Evolutionary conservation across 306 rosid species (phyloP), one percentile per base, ranked within the genome.

Genomic region (Urtica urens): DNA sequence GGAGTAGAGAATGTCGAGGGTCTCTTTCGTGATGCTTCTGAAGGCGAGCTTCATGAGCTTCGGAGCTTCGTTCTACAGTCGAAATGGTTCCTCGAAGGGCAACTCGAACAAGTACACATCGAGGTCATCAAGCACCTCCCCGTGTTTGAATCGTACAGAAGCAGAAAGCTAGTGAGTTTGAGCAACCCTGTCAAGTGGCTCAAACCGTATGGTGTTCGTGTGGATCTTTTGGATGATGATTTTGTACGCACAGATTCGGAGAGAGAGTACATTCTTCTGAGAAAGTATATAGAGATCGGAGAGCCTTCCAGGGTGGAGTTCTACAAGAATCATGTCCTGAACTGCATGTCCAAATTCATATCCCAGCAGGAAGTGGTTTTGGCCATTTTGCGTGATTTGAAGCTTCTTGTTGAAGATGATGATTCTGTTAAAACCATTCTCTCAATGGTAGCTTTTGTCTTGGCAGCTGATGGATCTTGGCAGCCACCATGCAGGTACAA

Each of bases 381-480:
- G 7, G 72, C 70, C 55, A 88, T 88, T 75, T 73, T 88, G 42
- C 81, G 53, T 53, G 97, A 82, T 12, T 65, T 88, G 53, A 78
- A 72, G 49, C 65, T 65, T 74, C 78, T 88, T 66, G 72, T 77
- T 58, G 71, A 76, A 63, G 93, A 76, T 60, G 90, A 88, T 59
- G 51, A 48, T 57, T 70, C 93, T 21, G 65, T 81, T 50, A 78
- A 72, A 59, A 66, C 82, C 61, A 64, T 65, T 52, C 69, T 88
- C 56, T 81, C 90, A 13, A 59, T 62, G 49, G 71, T 68, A 45
- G 76, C 80, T 33, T 88, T 88, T 63, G 95, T 88, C 61, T 63
- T 76, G 72, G 78, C 97, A 52, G 93, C 93, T 51, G 61, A 84
- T 77, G 97, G 97, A 58, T 81, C 95, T 59, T 83, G 95, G 95